These are phyloP conservation scores for Trichomonascaceae sp. DNA, from an alignment of 1,139 yeast species.

Conservation along the genomic window DNA sequence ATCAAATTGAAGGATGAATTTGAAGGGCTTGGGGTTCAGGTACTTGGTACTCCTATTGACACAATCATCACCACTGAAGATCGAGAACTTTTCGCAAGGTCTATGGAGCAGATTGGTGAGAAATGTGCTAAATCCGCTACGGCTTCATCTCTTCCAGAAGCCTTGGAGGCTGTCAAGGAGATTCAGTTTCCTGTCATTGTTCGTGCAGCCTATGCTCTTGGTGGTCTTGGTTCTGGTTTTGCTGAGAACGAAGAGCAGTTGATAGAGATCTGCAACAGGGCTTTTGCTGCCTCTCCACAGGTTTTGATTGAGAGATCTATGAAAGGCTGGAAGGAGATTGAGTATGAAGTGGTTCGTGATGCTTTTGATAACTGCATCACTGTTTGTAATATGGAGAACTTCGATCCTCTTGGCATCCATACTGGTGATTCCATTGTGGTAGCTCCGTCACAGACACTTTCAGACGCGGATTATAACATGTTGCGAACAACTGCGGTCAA, in stretches of 20 bases:
- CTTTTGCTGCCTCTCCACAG: slow-evolving; percentile 95
- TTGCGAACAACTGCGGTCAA: slow-evolving; percentile 96
- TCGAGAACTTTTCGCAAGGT: slow-evolving; percentile 88
- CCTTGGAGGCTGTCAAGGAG: slow-evolving; percentile 72
- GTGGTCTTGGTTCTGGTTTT: slow-evolving; percentile 98
- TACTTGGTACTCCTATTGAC: slow-evolving; percentile 92
- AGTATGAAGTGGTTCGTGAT: slow-evolving; percentile 98
- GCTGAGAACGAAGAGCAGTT: slow-evolving; percentile 87
- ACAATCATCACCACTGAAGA: slow-evolving; percentile 97
- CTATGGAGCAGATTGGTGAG: slow-evolving; percentile 92
- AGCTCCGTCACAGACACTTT: slow-evolving; percentile 96
- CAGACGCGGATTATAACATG: slow-evolving; percentile 98
- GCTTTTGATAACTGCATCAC: slow-evolving; percentile 97
- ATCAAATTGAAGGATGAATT: slow-evolving; percentile 93
- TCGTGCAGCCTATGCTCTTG: slow-evolving; percentile 95
- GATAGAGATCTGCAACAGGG: slow-evolving; percentile 77
- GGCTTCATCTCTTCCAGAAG: slow-evolving; percentile 72
- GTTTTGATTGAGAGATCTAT: slow-evolving; percentile 91
- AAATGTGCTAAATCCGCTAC: slow-evolving; percentile 93
- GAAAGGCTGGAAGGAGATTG: slow-evolving; percentile 99
- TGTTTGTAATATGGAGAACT: slow-evolving; percentile 98
- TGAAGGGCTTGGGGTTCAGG: slow-evolving; percentile 85
- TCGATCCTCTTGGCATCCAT: slow-evolving; percentile 97
- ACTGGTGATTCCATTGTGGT: slow-evolving; percentile 99
- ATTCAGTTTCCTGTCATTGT: slow-evolving; percentile 96